Evolutionary conservation across 179 eudicot genomes (phyloP).

Genomic region (Vitellaria paradoxa): DNA sequence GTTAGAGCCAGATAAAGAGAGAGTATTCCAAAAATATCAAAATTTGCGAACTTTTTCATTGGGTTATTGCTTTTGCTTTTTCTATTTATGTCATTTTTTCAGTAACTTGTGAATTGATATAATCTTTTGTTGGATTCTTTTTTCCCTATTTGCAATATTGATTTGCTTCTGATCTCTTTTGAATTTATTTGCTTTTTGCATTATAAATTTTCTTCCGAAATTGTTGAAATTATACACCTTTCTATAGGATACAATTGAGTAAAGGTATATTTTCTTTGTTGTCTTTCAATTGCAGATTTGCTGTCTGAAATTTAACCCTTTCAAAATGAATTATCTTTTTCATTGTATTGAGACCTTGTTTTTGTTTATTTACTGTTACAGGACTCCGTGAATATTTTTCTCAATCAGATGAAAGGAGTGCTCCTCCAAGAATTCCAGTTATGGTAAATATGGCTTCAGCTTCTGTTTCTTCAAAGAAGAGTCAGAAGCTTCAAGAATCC

Average conservation of each 20-base stretch:
- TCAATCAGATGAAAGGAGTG: conserved; percentile 82
- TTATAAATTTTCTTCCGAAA: background rate
- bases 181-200: background rate
- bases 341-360: background rate
- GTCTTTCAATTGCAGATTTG: background rate
- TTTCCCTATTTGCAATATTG: background rate
- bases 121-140: background rate
- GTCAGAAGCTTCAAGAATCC: conserved; percentile 48
- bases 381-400: conserved; percentile 92
- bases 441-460: conserved; percentile 96
- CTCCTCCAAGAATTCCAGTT: conserved; percentile 91
- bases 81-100: background rate
- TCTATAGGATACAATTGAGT: background rate
- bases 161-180: background rate
- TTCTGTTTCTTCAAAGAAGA: conserved; percentile 61
- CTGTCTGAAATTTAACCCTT: background rate
- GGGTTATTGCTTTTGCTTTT: background rate
- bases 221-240: background rate
- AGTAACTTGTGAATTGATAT: background rate
- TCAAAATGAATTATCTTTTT: conserved; percentile 6
- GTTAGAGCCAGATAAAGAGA: too few relatives aligned
- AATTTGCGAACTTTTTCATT: background rate
- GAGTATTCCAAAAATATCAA: too few relatives aligned
- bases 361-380: conserved; percentile 28
- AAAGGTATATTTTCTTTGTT: background rate